Conservation (phyloP, 106 monocot genomes). For the Dactylorhiza incarnata region DNA sequence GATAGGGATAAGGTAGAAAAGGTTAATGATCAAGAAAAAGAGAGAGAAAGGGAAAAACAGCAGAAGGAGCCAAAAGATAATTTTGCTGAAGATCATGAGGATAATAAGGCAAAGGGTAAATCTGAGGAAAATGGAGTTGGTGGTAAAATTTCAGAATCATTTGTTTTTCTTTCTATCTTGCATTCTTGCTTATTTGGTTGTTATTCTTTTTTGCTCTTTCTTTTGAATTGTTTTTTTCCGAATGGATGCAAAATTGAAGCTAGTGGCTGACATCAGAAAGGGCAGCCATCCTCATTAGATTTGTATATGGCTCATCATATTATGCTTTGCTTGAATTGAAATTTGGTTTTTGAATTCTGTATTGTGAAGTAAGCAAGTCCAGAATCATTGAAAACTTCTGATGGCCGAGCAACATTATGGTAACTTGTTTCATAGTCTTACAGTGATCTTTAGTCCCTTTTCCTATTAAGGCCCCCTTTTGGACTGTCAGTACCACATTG, state of each 20-base stretch:
- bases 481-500: too few species aligned
- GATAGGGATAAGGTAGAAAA: slow-evolving; percentile 29
- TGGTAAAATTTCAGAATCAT: slow-evolving; percentile 26
- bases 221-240: not conserved
- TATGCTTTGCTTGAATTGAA: not conserved
- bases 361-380: not conserved
- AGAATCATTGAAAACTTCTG: not conserved
- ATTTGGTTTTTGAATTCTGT: not conserved
- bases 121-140: slow-evolving; percentile 46
- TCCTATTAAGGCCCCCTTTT: not conserved
- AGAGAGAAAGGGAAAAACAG: slow-evolving; percentile 61
- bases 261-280: not conserved
- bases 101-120: slow-evolving; percentile 31
- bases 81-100: slow-evolving; percentile 35
- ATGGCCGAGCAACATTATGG: not conserved
- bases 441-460: not conserved
- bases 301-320: not conserved
- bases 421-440: not conserved
- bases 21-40: slow-evolving; percentile 50
- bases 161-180: not conserved
- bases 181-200: not conserved
- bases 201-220: not conserved
- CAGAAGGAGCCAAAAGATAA: slow-evolving; percentile 36
- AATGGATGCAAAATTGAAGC: not conserved
- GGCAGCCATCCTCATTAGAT: not conserved